A percentile compares a stretch with the other conserved stretches of the same genome.
phyloP scores from a whole-genome alignment of 2,329 filamentous ascomycete genomes.

The Lasiodiplodia gonubiensis region DNA sequence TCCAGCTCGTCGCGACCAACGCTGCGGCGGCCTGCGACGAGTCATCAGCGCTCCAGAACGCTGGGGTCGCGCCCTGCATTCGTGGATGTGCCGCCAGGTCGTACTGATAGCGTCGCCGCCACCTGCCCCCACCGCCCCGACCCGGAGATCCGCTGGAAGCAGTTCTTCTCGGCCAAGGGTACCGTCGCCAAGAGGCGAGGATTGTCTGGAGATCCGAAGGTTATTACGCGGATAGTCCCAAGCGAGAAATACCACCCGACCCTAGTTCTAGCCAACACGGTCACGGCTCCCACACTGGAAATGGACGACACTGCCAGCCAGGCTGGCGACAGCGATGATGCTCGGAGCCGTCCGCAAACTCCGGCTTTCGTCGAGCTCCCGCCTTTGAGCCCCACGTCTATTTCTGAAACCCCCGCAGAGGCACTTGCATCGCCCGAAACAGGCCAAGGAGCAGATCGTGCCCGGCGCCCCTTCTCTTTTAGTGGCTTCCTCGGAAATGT shows the following conservation, averaged over 20 bases:
- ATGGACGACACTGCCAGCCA: constrained; percentile 46
- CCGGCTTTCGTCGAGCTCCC: constrained; percentile 42
- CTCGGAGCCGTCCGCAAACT: constrained; percentile 47
- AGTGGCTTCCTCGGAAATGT: constrained; percentile 22
- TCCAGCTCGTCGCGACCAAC: constrained; percentile 68
- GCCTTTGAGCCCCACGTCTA: constrained; percentile 21
- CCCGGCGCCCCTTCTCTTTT: constrained; percentile 57
- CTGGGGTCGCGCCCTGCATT: constrained; percentile 60
- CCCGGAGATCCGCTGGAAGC: constrained; percentile 39
- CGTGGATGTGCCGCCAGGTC: constrained; percentile 39
- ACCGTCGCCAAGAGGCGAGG: constrained; percentile 48
- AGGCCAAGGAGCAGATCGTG: constrained; percentile 39
- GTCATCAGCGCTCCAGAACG: constrained; percentile 76
- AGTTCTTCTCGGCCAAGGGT: constrained; percentile 47
- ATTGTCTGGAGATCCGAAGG: constrained; percentile 45
- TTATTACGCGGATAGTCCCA: constrained; percentile 52
- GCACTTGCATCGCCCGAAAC: constrained; percentile 28
- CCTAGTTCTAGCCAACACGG: constrained; percentile 54
- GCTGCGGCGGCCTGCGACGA: constrained; percentile 76
- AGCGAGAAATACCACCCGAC: constrained; percentile 53
- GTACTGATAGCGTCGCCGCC: constrained; percentile 27
- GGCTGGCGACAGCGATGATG: constrained; percentile 47
- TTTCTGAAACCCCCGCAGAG: constrained; percentile 29
- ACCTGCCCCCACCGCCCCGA: constrained; percentile 14
- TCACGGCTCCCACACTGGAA: constrained; percentile 41